Evolutionary conservation across 768 basidiomycete species (phyloP).

Genomic region (Naematelia encephala): DNA sequence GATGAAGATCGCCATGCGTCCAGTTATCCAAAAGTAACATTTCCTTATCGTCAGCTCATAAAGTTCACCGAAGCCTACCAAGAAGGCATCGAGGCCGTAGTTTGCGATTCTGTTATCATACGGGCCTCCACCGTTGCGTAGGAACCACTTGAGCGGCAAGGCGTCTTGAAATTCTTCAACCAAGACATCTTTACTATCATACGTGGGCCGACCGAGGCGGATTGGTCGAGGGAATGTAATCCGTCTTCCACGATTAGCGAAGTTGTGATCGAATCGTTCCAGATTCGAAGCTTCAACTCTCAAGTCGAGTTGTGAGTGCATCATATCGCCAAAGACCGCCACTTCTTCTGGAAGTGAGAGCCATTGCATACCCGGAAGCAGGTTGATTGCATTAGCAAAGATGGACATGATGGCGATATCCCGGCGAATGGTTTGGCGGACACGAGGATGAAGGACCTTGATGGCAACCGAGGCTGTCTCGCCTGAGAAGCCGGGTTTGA

Average conservation of each 20-base stretch:
- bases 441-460: conserved; percentile 89
- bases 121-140: conserved; percentile 86
- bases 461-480: conserved; percentile 84
- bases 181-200: conserved; percentile 59
- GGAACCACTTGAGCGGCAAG: conserved; percentile 77
- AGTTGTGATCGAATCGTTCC: conserved; percentile 77
- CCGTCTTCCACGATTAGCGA: conserved; percentile 66
- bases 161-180: conserved; percentile 94
- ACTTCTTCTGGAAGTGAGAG: conserved; percentile 94
- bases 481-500: conserved; percentile 56
- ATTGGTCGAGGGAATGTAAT: conserved; percentile 84
- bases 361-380: conserved; percentile 93
- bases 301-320: conserved; percentile 90
- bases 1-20: conserved; percentile 64
- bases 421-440: conserved; percentile 72
- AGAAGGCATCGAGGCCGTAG: conserved; percentile 87
- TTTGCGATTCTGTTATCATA: conserved; percentile 86
- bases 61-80: conserved; percentile 59
- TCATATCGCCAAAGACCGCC: conserved; percentile 89
- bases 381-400: conserved; percentile 73
- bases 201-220: conserved; percentile 63
- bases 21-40: conserved; percentile 98
- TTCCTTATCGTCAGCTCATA: conserved; percentile 58
- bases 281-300: conserved; percentile 87
- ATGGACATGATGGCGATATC: conserved; percentile 94